phyloP scores from a whole-genome alignment of 768 basidiomycete species.

The Boletus tylopilopsis region DNA sequence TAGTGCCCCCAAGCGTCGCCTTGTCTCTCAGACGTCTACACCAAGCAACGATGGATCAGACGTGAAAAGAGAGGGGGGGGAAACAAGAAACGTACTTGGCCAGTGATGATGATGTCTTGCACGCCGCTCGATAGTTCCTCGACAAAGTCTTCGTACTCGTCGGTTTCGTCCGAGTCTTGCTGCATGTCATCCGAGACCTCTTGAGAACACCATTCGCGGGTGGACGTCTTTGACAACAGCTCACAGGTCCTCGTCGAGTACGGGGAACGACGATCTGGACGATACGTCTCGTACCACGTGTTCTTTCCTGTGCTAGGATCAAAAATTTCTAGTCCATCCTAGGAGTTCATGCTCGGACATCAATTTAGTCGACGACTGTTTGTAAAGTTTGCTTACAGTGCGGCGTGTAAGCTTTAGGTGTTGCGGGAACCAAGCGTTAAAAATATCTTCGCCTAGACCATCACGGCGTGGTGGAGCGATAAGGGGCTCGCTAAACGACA shows the following conservation, averaged over 20 bases:
- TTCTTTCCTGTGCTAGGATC: slow-evolving; percentile 38
- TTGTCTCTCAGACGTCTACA: slow-evolving; percentile 40
- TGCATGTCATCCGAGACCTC: slow-evolving; percentile 17
- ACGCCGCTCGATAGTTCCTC: slow-evolving; percentile 39
- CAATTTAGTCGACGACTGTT: slow-evolving; percentile 3
- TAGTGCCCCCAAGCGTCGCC: slow-evolving; percentile 50
- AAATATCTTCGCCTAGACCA: slow-evolving; percentile 40
- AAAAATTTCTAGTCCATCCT: slow-evolving; percentile 42
- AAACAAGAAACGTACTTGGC: slow-evolving; percentile 37
- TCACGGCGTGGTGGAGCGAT: slow-evolving; percentile 31
- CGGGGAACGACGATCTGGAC: slow-evolving; percentile 35
- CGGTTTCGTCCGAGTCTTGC: slow-evolving; percentile 27
- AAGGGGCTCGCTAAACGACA: slow-evolving; percentile 37
- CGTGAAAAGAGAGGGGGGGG: not conserved
- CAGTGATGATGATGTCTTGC: slow-evolving; percentile 50
- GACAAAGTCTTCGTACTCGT: slow-evolving; percentile 39
- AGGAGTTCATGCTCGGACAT: slow-evolving; percentile 6
- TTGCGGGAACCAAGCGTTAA: slow-evolving; percentile 48
- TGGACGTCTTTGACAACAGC: slow-evolving; percentile 12
- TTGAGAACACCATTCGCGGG: slow-evolving; percentile 24
- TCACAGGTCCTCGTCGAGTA: slow-evolving; percentile 37
- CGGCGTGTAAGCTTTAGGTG: slow-evolving; percentile 31
- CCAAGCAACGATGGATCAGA: not conserved
- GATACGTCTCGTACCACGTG: slow-evolving; percentile 45
- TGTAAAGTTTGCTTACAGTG: slow-evolving; percentile 27